Conservation (phyloP, 2,329 filamentous ascomycete species). For the Diaporthe humulicola region DNA sequence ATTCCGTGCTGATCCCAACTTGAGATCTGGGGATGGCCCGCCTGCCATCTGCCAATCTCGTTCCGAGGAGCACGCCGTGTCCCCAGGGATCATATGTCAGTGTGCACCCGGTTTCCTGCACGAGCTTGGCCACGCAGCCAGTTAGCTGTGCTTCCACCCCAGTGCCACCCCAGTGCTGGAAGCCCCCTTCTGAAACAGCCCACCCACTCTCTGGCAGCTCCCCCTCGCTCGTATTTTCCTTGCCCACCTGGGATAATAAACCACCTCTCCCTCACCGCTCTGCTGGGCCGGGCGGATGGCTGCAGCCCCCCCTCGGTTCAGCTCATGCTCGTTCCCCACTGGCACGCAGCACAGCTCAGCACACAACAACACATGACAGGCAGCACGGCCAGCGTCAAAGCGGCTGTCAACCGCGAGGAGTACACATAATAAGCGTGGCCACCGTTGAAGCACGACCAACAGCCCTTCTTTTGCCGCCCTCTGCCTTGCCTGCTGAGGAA, state of each 20-base stretch:
- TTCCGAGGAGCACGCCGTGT: conserved; percentile 35
- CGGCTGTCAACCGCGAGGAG: conserved; percentile 1
- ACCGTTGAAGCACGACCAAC: conserved; percentile 14
- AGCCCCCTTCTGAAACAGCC: conserved; percentile 36
- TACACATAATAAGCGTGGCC: conserved; percentile 16
- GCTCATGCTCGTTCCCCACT: neutral
- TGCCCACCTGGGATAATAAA: conserved; percentile 4
- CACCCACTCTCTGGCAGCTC: conserved; percentile 28
- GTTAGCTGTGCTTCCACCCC: conserved; percentile 1
- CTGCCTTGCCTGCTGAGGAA: neutral
- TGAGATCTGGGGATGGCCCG: conserved; percentile 36
- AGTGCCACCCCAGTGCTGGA: conserved; percentile 6
- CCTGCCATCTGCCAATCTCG: conserved; percentile 35
- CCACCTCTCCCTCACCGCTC: conserved; percentile 23
- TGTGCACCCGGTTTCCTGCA: conserved; percentile 11
- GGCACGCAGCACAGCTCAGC: conserved; percentile 1
- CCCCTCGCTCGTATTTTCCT: conserved; percentile 29
- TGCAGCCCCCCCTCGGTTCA: neutral
- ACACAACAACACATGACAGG: neutral
- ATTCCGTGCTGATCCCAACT: conserved; percentile 40
- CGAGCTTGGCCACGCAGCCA: conserved; percentile 24
- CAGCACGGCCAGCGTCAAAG: neutral
- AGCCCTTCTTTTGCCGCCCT: conserved; percentile 5
- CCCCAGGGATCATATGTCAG: conserved; percentile 28
- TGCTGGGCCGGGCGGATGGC: conserved; percentile 15